Evolutionary conservation across 208 protist genomes (phyloP).

Genomic region (Leptomonas seymouri): DNA sequence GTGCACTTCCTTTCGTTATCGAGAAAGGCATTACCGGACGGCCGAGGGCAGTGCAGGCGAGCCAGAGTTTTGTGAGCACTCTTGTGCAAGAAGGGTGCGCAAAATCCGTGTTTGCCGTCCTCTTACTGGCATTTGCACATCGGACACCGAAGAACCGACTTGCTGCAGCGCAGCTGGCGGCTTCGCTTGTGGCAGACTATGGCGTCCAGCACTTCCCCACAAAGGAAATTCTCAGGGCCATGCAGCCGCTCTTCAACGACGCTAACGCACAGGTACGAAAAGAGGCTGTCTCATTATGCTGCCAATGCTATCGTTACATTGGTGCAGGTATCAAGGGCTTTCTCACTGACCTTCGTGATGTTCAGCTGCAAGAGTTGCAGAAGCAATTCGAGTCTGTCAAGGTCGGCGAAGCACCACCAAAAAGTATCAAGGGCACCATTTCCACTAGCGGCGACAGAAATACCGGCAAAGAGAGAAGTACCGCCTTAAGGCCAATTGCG

Average conservation of each 20-base stretch:
- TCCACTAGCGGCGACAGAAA: background rate
- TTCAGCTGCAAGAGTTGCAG: conserved; percentile 86
- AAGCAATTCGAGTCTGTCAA: conserved; percentile 61
- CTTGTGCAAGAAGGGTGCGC: conserved; percentile 56
- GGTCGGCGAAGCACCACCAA: conserved; percentile 37
- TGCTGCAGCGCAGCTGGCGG: conserved; percentile 51
- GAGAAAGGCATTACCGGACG: conserved; percentile 87
- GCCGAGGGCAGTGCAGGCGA: conserved; percentile 55
- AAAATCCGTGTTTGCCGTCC: conserved; percentile 49
- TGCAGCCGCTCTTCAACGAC: conserved; percentile 87
- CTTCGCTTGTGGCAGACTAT: conserved; percentile 68
- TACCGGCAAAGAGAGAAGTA: background rate
- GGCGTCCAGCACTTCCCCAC: conserved; percentile 64
- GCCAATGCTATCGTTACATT: conserved; percentile 87
- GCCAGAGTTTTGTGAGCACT: conserved; percentile 47
- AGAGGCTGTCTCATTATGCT: conserved; percentile 68
- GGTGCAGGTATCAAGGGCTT: conserved; percentile 70
- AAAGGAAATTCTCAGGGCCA: conserved; percentile 71
- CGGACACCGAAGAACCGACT: conserved; percentile 70
- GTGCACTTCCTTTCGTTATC: conserved; percentile 41
- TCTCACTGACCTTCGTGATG: conserved; percentile 80
- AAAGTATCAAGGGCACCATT: conserved; percentile 31
- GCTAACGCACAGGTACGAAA: conserved; percentile 77
- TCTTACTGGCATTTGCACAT: conserved; percentile 57
- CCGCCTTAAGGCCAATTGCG: conserved; percentile 23